These are phyloP conservation scores for Cucurbita ficifolia DNA, from an alignment of 306 rosid species.

Conservation along the genomic window DNA sequence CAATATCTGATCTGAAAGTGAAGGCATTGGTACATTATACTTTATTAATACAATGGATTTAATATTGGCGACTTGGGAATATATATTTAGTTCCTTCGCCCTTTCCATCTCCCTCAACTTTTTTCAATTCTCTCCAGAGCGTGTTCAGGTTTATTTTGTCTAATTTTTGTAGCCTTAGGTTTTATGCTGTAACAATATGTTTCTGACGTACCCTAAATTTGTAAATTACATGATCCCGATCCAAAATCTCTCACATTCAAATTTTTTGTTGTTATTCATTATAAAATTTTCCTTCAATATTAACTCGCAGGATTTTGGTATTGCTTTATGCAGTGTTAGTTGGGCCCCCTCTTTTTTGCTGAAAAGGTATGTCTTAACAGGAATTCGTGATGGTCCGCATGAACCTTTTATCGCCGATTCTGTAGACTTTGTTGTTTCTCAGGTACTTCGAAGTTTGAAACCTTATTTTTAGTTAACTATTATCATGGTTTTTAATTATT, in stretches of 20 bases:
- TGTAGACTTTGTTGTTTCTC: constrained; percentile 96
- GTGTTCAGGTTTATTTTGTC: not conserved
- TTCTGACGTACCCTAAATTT: not conserved
- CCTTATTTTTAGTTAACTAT: not conserved
- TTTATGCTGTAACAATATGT: not conserved
- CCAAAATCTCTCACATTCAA: not conserved
- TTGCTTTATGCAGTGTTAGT: constrained; percentile 58
- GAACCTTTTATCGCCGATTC: constrained; percentile 99
- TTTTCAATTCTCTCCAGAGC: not conserved
- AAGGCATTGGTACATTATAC: not conserved
- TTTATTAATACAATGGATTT: not conserved
- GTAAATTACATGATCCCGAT: not conserved
- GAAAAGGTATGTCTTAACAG: constrained; percentile 89
- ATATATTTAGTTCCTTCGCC: not conserved
- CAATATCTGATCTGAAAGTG: not conserved
- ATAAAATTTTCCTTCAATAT: constrained; percentile 5
- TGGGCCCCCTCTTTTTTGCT: constrained; percentile 98
- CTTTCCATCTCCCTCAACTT: not conserved
- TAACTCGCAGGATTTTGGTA: constrained; percentile 21
- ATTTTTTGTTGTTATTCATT: not conserved
- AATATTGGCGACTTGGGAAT: not conserved
- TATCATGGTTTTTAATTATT: not conserved
- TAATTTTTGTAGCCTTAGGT: not conserved
- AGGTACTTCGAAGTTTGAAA: constrained; percentile 38
- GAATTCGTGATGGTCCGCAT: constrained; percentile 95